These are phyloP conservation scores for Tuber melanosporum DNA, from an alignment of 495 filamentous ascomycete genomes.

Conservation along the genomic window DNA sequence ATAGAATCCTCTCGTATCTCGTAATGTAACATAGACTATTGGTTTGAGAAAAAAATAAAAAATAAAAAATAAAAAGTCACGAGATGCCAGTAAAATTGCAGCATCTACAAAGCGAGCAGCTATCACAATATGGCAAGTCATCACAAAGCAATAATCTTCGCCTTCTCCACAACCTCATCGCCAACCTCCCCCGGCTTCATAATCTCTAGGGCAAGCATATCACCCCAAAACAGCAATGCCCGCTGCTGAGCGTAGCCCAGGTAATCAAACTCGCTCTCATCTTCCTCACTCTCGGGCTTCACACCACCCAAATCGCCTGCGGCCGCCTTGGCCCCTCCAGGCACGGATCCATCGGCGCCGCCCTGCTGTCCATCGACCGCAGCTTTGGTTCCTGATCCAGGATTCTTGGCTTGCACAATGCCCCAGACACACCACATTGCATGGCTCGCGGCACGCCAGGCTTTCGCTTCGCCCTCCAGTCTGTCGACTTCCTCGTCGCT, in stretches of 20 bases:
- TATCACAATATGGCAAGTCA: background rate
- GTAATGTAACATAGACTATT: background rate
- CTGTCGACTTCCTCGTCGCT: slow-evolving; percentile 55
- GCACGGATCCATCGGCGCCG: background rate
- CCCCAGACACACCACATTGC: slow-evolving; percentile 96
- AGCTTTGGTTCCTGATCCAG: background rate
- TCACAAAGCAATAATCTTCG: slow-evolving; percentile 21
- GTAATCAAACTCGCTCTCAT: slow-evolving; percentile 79
- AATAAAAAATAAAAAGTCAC: background rate
- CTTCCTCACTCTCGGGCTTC: slow-evolving; percentile 10
- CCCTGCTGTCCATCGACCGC: slow-evolving; percentile 9
- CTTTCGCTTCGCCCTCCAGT: slow-evolving; percentile 65
- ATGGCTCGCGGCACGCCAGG: slow-evolving; percentile 81
- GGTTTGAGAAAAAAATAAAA: background rate
- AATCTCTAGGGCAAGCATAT: slow-evolving; percentile 62
- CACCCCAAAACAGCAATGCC: slow-evolving; percentile 88
- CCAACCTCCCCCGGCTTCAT: slow-evolving; percentile 68
- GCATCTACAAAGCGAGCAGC: background rate
- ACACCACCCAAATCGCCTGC: slow-evolving; percentile 12
- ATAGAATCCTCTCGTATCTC: background rate
- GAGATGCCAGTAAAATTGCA: background rate
- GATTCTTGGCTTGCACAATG: slow-evolving; percentile 81
- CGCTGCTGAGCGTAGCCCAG: slow-evolving; percentile 83
- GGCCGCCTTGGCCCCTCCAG: slow-evolving; percentile 11
- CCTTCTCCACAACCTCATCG: slow-evolving; percentile 43